These are phyloP conservation scores for Penicillium mononematosum DNA, from an alignment of 495 filamentous ascomycete species.

Conservation along the genomic window DNA sequence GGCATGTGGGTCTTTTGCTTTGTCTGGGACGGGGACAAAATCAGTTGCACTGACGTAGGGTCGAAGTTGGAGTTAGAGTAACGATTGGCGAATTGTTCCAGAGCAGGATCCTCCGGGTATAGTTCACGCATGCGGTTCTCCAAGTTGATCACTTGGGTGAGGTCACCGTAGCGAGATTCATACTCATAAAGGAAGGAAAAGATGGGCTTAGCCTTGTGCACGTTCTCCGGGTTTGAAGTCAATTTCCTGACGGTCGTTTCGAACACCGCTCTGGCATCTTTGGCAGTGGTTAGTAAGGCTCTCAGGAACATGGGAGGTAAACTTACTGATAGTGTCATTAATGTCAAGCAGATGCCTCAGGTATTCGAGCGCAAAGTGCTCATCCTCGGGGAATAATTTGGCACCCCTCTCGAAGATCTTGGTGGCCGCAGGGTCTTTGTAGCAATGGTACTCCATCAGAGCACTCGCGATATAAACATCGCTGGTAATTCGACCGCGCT, in stretches of 20 bases:
- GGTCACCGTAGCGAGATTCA: constrained; percentile 90
- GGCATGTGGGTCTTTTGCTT: constrained; percentile 52
- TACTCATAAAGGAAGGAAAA: constrained; percentile 91
- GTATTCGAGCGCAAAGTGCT: constrained; percentile 87
- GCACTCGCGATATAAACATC: constrained; percentile 93
- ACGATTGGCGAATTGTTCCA: constrained; percentile 71
- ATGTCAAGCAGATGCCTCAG: constrained; percentile 88
- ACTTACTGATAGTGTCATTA: constrained; percentile 91
- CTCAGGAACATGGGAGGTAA: not conserved
- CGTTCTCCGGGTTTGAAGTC: constrained; percentile 65
- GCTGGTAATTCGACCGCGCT: constrained; percentile 79
- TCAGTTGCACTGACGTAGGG: constrained; percentile 73
- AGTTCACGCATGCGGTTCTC: constrained; percentile 91
- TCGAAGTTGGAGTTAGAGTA: constrained; percentile 68
- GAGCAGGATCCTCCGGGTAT: constrained; percentile 79
- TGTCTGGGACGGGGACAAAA: constrained; percentile 79
- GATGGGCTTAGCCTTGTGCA: constrained; percentile 75
- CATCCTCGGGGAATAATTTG: constrained; percentile 88
- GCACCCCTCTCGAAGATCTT: constrained; percentile 95
- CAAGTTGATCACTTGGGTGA: constrained; percentile 81
- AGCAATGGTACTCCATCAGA: constrained; percentile 90
- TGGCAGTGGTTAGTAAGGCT: constrained; percentile 21
- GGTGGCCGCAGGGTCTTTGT: constrained; percentile 84
- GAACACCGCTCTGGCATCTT: constrained; percentile 92
- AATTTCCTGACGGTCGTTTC: constrained; percentile 84